Base-by-base conservation (phyloP, 2,329 filamentous ascomycete species). In the Arthrobotrys iridis region DNA sequence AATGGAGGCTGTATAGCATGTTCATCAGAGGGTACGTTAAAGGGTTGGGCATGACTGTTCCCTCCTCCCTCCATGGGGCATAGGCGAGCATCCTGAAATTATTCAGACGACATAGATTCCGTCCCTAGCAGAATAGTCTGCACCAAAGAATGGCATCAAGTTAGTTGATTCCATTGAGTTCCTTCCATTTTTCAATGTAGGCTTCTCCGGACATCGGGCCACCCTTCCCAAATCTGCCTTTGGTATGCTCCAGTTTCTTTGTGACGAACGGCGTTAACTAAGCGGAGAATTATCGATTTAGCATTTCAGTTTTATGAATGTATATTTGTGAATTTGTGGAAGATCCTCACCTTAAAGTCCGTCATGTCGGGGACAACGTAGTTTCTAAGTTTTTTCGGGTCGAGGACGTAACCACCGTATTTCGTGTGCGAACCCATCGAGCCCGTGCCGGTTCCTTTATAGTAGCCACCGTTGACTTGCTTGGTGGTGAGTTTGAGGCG, bases 361-460 rank as follows among this genome's bases (percentile, higher is more conserved):
- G 86, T 85, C 73, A 96, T 82, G 50, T 86, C 85, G 0, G 94
- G 93, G 79, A 92, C 92, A 66, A 91, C 90, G 82, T 93, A 99
- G 64, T 93, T 97, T 83, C 94, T 90, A 80, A 98, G 92, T 84
- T 96, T 97, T 66, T 85, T 83, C 86, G 87, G 96, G 78, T 98
- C 91, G 78, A 98, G 89, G 50, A 89, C 82, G 83, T 95, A 99
- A 58, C 90, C 90, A 82, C 94, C 95, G 81, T 89, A 88, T 82
- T 91, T 91, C 64, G 91, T 93, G 84, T 96, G 92, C 11, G 85
- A 84, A 82, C 95, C 95, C 89, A 96, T 93, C 43, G 91, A 89
- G 1, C 95, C 95, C 0, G 93, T 90, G 50, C 93, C 87, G 80
- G 91, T 97, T 81, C 95, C 95, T 86, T 98, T 98, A 88, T 99